Evolutionary conservation across 2,329 filamentous ascomycete species (phyloP).

Genomic region (Cladophialophora chaetospira): DNA sequence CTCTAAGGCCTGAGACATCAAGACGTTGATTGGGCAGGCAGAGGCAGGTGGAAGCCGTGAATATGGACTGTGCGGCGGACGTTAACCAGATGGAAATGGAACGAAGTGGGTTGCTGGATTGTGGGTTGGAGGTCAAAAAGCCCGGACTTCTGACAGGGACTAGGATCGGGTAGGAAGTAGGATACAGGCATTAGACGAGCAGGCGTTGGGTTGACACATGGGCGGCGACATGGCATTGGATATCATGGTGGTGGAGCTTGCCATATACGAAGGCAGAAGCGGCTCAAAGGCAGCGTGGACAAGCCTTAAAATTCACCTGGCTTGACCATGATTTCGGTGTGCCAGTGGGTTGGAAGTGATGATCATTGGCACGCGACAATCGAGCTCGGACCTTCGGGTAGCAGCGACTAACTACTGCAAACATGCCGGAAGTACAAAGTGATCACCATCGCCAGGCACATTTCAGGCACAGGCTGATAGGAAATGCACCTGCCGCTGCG

Average conservation of each 20-base stretch:
- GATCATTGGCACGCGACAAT: constrained; percentile 10
- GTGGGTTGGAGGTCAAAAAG: constrained; percentile 4
- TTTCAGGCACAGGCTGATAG: no score
- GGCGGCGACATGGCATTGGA: constrained; percentile 10
- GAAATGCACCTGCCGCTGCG: no score
- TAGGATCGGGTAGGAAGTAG: constrained; percentile 12
- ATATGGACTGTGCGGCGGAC: no score
- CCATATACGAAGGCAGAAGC: constrained; percentile 12
- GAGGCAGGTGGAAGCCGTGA: constrained; percentile 11
- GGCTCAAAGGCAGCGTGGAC: background rate
- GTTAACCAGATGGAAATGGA: constrained; percentile 6
- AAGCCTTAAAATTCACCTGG: background rate
- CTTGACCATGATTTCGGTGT: background rate
- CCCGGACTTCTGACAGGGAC: constrained; percentile 24
- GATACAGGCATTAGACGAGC: constrained; percentile 2
- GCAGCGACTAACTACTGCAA: background rate
- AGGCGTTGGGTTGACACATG: constrained; percentile 15
- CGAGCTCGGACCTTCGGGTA: background rate
- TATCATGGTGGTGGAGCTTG: background rate
- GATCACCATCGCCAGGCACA: no score
- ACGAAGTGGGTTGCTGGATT: constrained; percentile 20
- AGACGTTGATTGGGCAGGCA: constrained; percentile 25
- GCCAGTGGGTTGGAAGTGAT: background rate
- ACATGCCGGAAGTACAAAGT: background rate
- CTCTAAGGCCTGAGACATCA: constrained; percentile 10